Conservation (phyloP, 176 grass and related monocot species). For the Carex cristatella region DNA sequence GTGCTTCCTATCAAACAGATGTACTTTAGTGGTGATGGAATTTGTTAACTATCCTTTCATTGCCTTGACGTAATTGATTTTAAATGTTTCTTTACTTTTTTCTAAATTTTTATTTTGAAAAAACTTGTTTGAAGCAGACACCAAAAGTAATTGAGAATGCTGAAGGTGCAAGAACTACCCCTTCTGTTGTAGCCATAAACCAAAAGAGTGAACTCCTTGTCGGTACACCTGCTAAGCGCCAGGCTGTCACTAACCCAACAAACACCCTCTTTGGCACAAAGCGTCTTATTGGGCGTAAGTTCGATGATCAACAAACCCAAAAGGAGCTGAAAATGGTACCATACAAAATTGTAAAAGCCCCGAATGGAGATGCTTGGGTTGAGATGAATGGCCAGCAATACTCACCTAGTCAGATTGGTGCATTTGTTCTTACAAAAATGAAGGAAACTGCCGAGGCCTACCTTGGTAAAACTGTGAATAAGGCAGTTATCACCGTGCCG, state of each 20-base stretch:
- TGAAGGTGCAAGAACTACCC: slow-evolving; percentile 83
- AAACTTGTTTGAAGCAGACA: slow-evolving; percentile 34
- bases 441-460: slow-evolving; percentile 82
- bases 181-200: slow-evolving; percentile 87
- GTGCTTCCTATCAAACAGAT: not conserved
- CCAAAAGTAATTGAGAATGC: slow-evolving; percentile 91
- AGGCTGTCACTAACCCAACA: slow-evolving; percentile 87
- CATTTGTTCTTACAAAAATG: slow-evolving; percentile 98
- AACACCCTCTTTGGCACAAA: slow-evolving; percentile 89
- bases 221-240: slow-evolving; percentile 71
- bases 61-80: not conserved
- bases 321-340: slow-evolving; percentile 99
- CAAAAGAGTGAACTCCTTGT: slow-evolving; percentile 75
- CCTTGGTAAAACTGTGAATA: slow-evolving; percentile 71
- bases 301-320: slow-evolving; percentile 78
- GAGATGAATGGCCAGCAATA: slow-evolving; percentile 85
- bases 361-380: slow-evolving; percentile 88
- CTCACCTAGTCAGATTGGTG: slow-evolving; percentile 94
- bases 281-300: slow-evolving; percentile 79
- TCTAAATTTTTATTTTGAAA: not conserved
- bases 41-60: not conserved
- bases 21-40: not conserved
- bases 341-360: slow-evolving; percentile 92
- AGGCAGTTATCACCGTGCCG: slow-evolving; percentile 87
- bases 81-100: not conserved